Evolutionary conservation across 345 rosid genomes (phyloP).

Genomic region (Lepidium didymum): DNA sequence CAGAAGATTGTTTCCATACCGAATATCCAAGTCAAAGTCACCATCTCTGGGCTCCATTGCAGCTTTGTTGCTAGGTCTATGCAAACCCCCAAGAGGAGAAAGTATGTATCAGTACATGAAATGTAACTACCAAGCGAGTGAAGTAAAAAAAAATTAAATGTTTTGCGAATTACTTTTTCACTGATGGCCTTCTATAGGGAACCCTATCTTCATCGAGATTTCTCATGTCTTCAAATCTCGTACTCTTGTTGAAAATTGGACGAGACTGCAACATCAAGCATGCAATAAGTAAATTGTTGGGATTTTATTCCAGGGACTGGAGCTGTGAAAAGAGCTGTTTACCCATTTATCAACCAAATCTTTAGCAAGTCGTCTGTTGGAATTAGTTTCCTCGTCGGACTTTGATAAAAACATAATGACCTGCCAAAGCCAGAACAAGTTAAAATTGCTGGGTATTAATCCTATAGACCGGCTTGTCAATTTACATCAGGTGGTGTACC

Average conservation of each 20-base stretch:
- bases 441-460: neutral
- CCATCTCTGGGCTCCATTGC: conserved; percentile 85
- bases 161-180: conserved; percentile 49
- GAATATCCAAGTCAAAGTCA: conserved; percentile 75
- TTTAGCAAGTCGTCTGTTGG: conserved; percentile 90
- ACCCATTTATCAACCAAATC: conserved; percentile 99
- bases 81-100: neutral
- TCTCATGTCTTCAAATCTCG: conserved; percentile 97
- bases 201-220: conserved; percentile 65
- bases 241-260: conserved; percentile 94
- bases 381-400: conserved; percentile 92
- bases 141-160: neutral
- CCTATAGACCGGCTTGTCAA: neutral
- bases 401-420: conserved; percentile 96
- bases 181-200: conserved; percentile 65
- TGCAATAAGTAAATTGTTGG: neutral
- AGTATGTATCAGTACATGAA: conserved; percentile 2
- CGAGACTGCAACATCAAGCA: conserved; percentile 63
- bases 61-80: conserved; percentile 60
- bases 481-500: neutral
- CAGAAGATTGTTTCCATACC: conserved; percentile 37
- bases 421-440: conserved; percentile 32
- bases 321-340: conserved; percentile 12
- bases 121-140: neutral
- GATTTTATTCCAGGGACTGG: neutral